A percentile compares a stretch with the other conserved stretches of the same genome.
Conservation (phyloP, 306 rosid species). For the Benincasa hispida region DNA sequence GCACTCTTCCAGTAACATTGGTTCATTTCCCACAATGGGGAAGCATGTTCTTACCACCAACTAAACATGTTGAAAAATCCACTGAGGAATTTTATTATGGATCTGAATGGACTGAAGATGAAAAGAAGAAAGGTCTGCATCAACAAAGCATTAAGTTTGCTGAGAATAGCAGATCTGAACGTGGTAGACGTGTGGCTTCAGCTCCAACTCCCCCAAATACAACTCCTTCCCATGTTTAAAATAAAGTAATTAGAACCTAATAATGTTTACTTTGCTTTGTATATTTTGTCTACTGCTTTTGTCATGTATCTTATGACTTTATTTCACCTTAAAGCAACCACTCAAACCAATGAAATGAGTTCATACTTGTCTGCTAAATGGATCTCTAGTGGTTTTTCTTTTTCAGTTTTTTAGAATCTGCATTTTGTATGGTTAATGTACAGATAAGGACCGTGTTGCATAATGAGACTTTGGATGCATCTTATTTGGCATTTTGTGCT, state of each 20-base stretch:
- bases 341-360: no score
- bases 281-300: no score
- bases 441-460: neutral
- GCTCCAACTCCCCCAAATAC: conserved; percentile 56
- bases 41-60: conserved; percentile 61
- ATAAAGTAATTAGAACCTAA: no score
- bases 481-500: neutral
- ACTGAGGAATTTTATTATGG: conserved; percentile 54
- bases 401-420: neutral
- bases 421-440: neutral
- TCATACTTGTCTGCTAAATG: neutral
- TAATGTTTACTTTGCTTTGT: no score
- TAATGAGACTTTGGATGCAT: neutral
- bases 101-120: conserved; percentile 69
- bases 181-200: conserved; percentile 57
- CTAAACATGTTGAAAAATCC: conserved; percentile 31
- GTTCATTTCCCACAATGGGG: conserved; percentile 97
- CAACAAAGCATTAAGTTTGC: conserved; percentile 64
- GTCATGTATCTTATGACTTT: neutral
- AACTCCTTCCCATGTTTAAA: conserved; percentile 38
- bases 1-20: conserved; percentile 58
- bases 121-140: conserved; percentile 51
- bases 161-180: conserved; percentile 73
- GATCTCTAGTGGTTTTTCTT: neutral
- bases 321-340: neutral